Evolutionary conservation across 1,284 basidiomycete species (phyloP), one percentile per base, ranked within the genome.

Genomic region (Tetrapyrgos nigripes): DNA sequence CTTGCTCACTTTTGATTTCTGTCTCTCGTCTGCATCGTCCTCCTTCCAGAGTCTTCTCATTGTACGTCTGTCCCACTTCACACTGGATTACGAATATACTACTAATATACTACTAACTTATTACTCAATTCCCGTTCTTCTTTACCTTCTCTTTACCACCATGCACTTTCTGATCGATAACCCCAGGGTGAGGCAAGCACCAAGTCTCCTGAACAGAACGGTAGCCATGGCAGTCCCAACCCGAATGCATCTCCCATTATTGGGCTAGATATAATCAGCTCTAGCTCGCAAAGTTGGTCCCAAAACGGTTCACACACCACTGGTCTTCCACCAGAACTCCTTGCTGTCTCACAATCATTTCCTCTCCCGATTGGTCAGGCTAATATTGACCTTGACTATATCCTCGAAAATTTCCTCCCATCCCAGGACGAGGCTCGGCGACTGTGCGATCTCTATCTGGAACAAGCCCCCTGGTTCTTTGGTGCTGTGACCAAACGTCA

Each of bases 401-500:
- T 88, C 47, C 66, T 83, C 19, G 69, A 75, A 24, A 68, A 70
- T 9, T 81, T 83, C 66, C 76, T 91, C 1, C 89, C 89, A 0
- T 71, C 81, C 0, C 87, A 83, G 79, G 68, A 73, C 3, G 84
- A 87, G 48, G 84, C 85, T 1, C 75, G 71, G 45, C 77, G 81
- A 19, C 76, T 91, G 26, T 81, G 80, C 63, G 79, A 84, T 24
- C 77, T 89, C 13, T 91, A 91, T 69, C 79, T 91, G 50, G 84
- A 87, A 24, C 85, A 88, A 65, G 86, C 88, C 1, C 86, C 87
- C 0, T 91, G 89, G 89, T 89, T 91, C 68, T 90, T 89, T 61
- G 86, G 87, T 29, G 85, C 88, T 0, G 83, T 90, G 27, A 85
- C 85, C 2, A 74, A 76, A 37, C 75, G 74, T 14, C 88, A 91